Evolutionary conservation across 768 basidiomycete species (phyloP), one percentile per base, ranked within the genome.

Genomic region (Russula sp.): DNA sequence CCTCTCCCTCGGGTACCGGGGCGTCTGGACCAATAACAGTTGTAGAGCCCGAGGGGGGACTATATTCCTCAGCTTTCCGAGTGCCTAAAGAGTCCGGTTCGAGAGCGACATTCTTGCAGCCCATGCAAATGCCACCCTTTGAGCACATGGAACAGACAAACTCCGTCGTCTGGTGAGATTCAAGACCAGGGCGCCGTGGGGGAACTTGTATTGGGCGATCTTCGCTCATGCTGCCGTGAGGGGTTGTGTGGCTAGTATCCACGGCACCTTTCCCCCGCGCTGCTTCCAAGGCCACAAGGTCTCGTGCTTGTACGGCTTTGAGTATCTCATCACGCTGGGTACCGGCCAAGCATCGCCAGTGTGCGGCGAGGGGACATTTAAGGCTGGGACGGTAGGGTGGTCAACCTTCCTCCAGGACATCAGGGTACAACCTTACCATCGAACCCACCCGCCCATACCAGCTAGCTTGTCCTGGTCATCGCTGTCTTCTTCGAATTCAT

Each of bases 61-160:
- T 11, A 42, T 32, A 13, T 34, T 61, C 65, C 4, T 51, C 48
- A 16, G 13, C 54, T 37, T 56, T 59, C 44, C n/a, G 52, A 52
- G 40, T 5, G 35, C 31, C 47, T 35, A 50, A n/a, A 52, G 37
- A 63, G 66, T 84, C 84, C 2, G 82, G 77, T 59, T 80, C 71
- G 42, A 86, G 68, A 8, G 78, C 85, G 35, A 78, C 74, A 67
- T 85, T 80, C 73, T 79, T 79, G 72, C 91, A 94, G 18, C 80
- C 80, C 80, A 92, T 86, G 71, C 91, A 94, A n/a, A 83, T 73
- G 14, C 88, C 88, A 8, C 88, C 89, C 69, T 86, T 88, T 71
- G 78, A 80, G 71, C 91, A 93, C 8, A 82, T 73, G 40, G 85
- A 82, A 69, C 91, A 94, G 34, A 91, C 76, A 67, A 91, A 94